Percentiles rank a stretch among this genome's conserved stretches.
Evolutionary conservation across 805 yeast genomes (phyloP).

Genomic region (Saccharomyces paradoxus): DNA sequence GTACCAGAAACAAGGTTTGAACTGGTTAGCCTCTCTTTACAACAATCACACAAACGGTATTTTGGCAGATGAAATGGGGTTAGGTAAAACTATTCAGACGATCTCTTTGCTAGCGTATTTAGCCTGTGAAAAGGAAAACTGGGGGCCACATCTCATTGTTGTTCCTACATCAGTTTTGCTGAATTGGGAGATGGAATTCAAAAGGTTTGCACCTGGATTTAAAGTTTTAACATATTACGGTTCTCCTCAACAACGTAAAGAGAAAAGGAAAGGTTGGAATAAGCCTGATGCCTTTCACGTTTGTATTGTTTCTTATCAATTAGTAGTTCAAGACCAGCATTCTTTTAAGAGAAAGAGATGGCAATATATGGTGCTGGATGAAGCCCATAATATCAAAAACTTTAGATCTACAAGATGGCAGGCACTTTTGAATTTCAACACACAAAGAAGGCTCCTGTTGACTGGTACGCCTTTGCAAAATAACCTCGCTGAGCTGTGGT

Average conservation of each 20-base stretch:
- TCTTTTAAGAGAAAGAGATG: constrained; percentile 87
- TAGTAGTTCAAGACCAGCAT: constrained; percentile 95
- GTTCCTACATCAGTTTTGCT: constrained; percentile 97
- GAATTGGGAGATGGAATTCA: constrained; percentile 99
- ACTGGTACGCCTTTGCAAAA: constrained; percentile 98
- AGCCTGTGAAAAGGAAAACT: constrained; percentile 86
- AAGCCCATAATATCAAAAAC: constrained; percentile 95
- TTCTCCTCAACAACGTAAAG: constrained; percentile 91
- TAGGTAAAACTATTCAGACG: constrained; percentile 95
- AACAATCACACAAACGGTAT: constrained; percentile 92
- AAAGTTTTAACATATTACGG: constrained; percentile 94
- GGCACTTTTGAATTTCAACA: constrained; percentile 85
- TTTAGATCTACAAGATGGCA: constrained; percentile 97
- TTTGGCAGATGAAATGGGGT: constrained; percentile 97
- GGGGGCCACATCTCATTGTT: constrained; percentile 97
- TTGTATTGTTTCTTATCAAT: constrained; percentile 92
- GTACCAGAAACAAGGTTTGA: constrained; percentile 92
- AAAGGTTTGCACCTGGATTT: constrained; percentile 95
- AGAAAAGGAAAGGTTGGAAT: constrained; percentile 96
- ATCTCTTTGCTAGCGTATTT: constrained; percentile 76
- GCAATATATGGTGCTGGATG: constrained; percentile 96
- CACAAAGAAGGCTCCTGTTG: constrained; percentile 74
- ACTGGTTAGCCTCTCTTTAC: constrained; percentile 92
- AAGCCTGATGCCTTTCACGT: constrained; percentile 93
- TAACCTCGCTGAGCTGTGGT: constrained; percentile 93